Base-by-base conservation (phyloP, 345 rosid species). In the Noccaea caerulescens region DNA sequence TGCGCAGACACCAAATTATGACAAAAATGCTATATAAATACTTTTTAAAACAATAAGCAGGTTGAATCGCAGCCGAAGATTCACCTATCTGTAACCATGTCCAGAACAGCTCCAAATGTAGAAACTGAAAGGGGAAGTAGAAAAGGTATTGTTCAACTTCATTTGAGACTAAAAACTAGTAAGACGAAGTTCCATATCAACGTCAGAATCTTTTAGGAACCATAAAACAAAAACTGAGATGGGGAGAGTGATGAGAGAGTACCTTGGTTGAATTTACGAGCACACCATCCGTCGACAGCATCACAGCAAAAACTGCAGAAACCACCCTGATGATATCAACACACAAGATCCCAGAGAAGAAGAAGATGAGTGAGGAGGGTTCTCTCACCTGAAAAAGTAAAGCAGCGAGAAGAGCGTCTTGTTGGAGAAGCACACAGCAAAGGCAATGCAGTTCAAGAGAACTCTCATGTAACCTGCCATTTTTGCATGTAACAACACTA, bases 191-290 rank as follows among this genome's bases (percentile, higher is more conserved):
- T 46, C 55, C 30, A 41, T 12, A 42, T 61, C 5, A 50, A 18
- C 20, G 18, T 59, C 38, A 36, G 4, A 16, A 38, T 6, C 13
- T 9, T 36, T 1, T 32, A 59, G 58, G 8, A 58, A 16, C n/a
- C 18, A 68, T 16, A 44, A 69, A 9, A 39, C 47, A 62, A n/a
- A 39, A 68, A 34, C 53, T 0, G 46, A 20, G 39, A 56, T 25
- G 34, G 13, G 27, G 57, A 62, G 11, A 39, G 47, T 58, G 64
- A 13, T 16, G 20, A 44, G 20, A 44, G 44, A 42, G 42, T 8
- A 88, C 97, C 94, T 87, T 93, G 98, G 75, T 93, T 87, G 78
- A 91, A 91, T 80, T 85, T 93, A 55, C 97, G 96, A 58, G 98
- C 97, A 68, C 90, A 88, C 95, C 97, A 91, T 46, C 96, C 97